phyloP scores from a whole-genome alignment of 768 basidiomycete species.

The Floccularia luteovirens region DNA sequence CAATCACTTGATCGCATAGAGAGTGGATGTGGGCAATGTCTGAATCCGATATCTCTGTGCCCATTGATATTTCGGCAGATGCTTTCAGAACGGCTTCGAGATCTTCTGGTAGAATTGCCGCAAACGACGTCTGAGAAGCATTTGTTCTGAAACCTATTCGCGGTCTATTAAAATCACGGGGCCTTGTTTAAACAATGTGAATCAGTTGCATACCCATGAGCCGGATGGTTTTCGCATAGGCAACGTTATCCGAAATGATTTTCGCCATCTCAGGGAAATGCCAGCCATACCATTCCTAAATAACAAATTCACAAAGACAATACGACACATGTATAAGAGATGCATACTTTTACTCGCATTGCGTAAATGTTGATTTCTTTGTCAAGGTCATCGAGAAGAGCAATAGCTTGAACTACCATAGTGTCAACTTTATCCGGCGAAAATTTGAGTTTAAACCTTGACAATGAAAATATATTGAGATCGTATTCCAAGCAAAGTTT shows the following conservation, averaged over 20 bases:
- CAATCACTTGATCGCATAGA: constrained; percentile 96
- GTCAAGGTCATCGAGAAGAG: constrained; percentile 95
- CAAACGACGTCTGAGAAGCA: constrained; percentile 78
- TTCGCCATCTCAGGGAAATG: constrained; percentile 99
- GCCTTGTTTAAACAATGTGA: not conserved
- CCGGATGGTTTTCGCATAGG: constrained; percentile 92
- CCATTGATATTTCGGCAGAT: constrained; percentile 98
- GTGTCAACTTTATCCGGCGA: constrained; percentile 99
- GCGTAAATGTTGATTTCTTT: constrained; percentile 99
- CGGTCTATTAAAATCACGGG: not conserved
- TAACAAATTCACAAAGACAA: not conserved
- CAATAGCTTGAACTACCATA: constrained; percentile 99
- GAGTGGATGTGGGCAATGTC: constrained; percentile 97
- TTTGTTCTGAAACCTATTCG: constrained; percentile 97
- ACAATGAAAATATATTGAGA: not conserved
- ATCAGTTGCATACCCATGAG: constrained; percentile 61
- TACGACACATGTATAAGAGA: not conserved
- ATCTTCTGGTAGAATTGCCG: constrained; percentile 91
- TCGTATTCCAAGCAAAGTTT: not conserved
- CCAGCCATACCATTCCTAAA: constrained; percentile 99
- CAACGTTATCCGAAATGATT: constrained; percentile 94
- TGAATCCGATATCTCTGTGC: constrained; percentile 95
- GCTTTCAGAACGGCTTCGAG: constrained; percentile 92
- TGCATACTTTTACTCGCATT: constrained; percentile 92
- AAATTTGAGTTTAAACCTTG: constrained; percentile 97